Conservation (phyloP, 2,329 filamentous ascomycete species). For the Botryotinia calthae region DNA sequence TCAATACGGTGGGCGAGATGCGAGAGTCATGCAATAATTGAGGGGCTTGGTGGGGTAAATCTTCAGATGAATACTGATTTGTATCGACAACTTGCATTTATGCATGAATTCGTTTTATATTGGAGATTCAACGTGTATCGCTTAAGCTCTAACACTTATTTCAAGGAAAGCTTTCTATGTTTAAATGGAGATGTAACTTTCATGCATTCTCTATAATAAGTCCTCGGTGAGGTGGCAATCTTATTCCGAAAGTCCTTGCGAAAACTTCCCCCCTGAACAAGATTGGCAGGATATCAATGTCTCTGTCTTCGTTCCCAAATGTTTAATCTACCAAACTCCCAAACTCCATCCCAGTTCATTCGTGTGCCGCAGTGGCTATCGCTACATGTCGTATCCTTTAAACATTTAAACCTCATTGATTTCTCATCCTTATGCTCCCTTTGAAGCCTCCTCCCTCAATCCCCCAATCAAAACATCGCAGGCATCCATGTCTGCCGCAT, state of each 20-base stretch:
- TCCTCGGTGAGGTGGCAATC: background rate
- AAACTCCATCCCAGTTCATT: conserved; percentile 12
- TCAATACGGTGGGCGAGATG: conserved; percentile 9
- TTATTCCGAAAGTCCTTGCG: background rate
- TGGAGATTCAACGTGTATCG: conserved; percentile 10
- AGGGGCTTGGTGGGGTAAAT: conserved; percentile 19
- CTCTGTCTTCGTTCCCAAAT: background rate
- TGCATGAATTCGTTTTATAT: conserved; percentile 13
- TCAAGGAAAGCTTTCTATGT: background rate
- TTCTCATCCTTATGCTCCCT: conserved; percentile 4
- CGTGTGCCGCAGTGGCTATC: background rate
- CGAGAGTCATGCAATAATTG: background rate
- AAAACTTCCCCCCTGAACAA: background rate
- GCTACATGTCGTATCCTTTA: background rate
- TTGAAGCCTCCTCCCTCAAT: conserved; percentile 53
- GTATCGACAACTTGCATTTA: conserved; percentile 1
- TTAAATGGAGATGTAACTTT: background rate
- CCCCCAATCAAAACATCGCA: conserved; percentile 72
- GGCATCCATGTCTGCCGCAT: conserved; percentile 83
- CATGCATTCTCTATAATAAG: background rate
- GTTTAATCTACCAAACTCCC: conserved; percentile 13
- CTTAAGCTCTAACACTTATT: background rate
- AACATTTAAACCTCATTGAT: background rate
- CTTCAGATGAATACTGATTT: background rate
- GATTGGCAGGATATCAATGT: conserved; percentile 2